Conservation (phyloP, 164 flowering plant genomes). For the Warburgia ugandensis region DNA sequence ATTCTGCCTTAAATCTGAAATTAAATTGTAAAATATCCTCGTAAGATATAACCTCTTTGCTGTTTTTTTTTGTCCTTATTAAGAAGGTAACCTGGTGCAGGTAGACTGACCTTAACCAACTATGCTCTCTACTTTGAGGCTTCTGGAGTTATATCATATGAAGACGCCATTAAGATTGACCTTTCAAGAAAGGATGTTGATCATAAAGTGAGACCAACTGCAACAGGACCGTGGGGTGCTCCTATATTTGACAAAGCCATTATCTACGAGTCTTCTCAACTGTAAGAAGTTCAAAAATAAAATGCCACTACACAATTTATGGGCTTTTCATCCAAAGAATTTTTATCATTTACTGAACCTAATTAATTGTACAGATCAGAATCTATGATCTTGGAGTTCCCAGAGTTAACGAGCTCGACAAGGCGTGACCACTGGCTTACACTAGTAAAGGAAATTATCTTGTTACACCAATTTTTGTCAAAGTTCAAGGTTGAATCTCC, state of each 20-base stretch:
- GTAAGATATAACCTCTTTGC: background rate
- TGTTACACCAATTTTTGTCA: conserved; percentile 53
- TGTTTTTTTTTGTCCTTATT: background rate
- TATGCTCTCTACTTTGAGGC: conserved; percentile 95
- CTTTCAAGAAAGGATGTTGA: conserved; percentile 45
- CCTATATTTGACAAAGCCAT: conserved; percentile 90
- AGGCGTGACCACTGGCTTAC: conserved; percentile 93
- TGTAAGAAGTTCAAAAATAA: conserved; percentile 40
- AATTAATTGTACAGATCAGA: conserved; percentile 46
- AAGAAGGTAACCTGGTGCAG: conserved; percentile 28
- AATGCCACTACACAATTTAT: background rate
- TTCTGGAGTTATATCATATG: conserved; percentile 56
- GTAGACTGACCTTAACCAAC: conserved; percentile 83
- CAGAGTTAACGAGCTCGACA: conserved; percentile 88
- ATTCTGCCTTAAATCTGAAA: background rate
- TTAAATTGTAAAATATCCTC: background rate
- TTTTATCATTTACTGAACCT: background rate
- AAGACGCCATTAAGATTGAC: conserved; percentile 73
- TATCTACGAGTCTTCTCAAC: conserved; percentile 54
- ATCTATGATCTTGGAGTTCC: conserved; percentile 71
- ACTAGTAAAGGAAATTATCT: conserved; percentile 58
- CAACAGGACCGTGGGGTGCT: conserved; percentile 99
- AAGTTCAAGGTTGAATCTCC: conserved; percentile 39
- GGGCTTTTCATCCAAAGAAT: background rate
- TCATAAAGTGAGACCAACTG: conserved; percentile 49